Conservation (phyloP, 805 yeast genomes). For the Candida maris region DNA sequence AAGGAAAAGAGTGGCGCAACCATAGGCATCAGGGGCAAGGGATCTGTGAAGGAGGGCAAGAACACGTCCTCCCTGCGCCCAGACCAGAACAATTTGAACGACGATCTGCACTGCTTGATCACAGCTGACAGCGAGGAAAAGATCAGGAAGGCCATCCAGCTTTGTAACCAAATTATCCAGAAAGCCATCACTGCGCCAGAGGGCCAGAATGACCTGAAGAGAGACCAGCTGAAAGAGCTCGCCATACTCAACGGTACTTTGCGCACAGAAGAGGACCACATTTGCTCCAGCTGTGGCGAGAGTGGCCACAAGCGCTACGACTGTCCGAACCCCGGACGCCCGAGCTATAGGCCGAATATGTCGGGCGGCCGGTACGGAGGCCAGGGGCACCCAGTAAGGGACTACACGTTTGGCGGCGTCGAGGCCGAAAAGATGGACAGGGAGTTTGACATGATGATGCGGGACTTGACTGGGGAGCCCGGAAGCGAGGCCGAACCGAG, state of each 20-base stretch:
- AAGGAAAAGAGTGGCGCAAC: constrained; percentile 85
- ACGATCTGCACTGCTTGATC: constrained; percentile 84
- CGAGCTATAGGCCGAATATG: constrained; percentile 49
- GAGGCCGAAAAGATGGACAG: constrained; percentile 35
- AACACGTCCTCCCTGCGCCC: constrained; percentile 45
- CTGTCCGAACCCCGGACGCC: constrained; percentile 51
- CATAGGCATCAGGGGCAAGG: constrained; percentile 90
- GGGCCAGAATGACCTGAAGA: constrained; percentile 86
- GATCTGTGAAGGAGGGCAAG: constrained; percentile 92
- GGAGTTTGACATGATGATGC: constrained; percentile 51
- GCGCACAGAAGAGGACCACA: constrained; percentile 61
- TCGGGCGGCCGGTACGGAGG: constrained; percentile 78
- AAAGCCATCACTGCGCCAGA: constrained; percentile 87
- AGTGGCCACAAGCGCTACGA: constrained; percentile 61
- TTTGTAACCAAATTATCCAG: constrained; percentile 71
- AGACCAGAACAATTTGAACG: constrained; percentile 57
- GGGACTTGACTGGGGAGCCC: constrained; percentile 38
- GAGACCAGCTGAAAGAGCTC: constrained; percentile 86
- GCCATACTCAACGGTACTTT: constrained; percentile 94
- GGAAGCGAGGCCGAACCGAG: constrained; percentile 7
- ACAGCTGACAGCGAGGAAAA: constrained; percentile 79
- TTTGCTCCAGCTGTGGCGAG: constrained; percentile 64
- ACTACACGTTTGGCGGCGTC: constrained; percentile 55
- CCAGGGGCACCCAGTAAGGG: constrained; percentile 83
- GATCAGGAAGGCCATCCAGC: constrained; percentile 67